Evolutionary conservation across 1,284 basidiomycete species (phyloP), one percentile per base, ranked within the genome.

Genomic region (Trichosporon sp.): DNA sequence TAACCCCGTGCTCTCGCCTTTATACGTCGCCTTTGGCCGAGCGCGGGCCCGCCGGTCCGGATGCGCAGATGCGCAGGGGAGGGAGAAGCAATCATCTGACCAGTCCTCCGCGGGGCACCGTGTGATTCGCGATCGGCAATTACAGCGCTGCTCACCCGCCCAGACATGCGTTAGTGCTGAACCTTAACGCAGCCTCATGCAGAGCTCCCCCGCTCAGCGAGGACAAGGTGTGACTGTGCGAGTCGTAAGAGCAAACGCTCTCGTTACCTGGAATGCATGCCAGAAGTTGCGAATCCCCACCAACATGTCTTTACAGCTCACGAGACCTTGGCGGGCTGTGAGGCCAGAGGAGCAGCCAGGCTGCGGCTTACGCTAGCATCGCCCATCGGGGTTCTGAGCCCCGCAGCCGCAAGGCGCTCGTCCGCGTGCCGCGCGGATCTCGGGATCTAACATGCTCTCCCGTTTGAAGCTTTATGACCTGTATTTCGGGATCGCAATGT

Each of bases 71-170:
- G 21, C 47, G 47, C 18, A 18, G 56, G 56, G 56, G 21, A n/a
- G 12, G 25, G 6, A 15, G 53, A 12, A 15, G 8, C 5, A 29
- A 60, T 60, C 56, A 60, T 60, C 56, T 60, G 56, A 60, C 56
- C 56, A 31, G 29, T 29, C 27, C 7, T 18, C 56, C 13, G 53
- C 13, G 56, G 56, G 56, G 56, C 56, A 60, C 56, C 56, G 56
- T 60, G 56, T 18, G 56, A 60, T n/a, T 31, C 56, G 56, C 15
- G 56, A 31, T 60, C 56, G 56, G 56, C 56, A 60, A 60, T 60
- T 60, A 60, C 18, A n/a, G 21, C 5, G 18, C 29, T n/a, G 11
- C 38, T 42, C 18, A 38, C 18, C 56, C 56, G 34, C 32, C 62
- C 23, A 21, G 8, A 1, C 13, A n/a, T 18, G 18, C 35, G 18